Evolutionary conservation across 75 land plant species (phyloP).

Genomic region (Cunninghamia lanceolata): DNA sequence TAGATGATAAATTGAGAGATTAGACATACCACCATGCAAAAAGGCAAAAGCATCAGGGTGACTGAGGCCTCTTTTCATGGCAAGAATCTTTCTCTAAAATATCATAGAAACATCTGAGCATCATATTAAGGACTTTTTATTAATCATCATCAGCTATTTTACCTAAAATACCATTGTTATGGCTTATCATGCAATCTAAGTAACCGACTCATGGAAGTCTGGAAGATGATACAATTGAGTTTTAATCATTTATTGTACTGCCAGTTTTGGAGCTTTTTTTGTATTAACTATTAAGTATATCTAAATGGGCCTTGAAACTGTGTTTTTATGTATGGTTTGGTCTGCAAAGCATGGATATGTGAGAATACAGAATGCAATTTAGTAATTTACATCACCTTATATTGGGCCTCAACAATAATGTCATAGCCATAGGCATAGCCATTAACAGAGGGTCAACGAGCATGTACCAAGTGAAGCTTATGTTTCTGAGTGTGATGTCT

Average conservation of each 20-base stretch:
- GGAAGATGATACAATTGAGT: neutral
- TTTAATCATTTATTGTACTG: neutral
- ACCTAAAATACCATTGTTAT: neutral
- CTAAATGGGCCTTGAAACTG: neutral
- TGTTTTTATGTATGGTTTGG: neutral
- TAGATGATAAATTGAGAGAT: neutral
- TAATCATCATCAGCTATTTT: neutral
- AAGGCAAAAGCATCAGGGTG: neutral
- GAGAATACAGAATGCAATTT: neutral
- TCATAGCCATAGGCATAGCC: neutral
- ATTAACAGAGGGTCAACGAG: neutral
- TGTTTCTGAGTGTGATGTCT: neutral
- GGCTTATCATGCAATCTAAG: neutral
- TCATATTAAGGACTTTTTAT: neutral
- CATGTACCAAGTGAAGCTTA: neutral
- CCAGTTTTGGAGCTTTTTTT: neutral
- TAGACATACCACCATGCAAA: neutral
- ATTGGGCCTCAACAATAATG: neutral
- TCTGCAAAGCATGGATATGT: neutral
- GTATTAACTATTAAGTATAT: neutral
- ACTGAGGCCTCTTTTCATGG: neutral
- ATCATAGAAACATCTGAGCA: neutral
- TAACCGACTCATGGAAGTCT: neutral
- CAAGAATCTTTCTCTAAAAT: neutral
- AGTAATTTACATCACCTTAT: neutral